Evolutionary conservation across 768 basidiomycete genomes (phyloP).

Genomic region (Chiua virens): DNA sequence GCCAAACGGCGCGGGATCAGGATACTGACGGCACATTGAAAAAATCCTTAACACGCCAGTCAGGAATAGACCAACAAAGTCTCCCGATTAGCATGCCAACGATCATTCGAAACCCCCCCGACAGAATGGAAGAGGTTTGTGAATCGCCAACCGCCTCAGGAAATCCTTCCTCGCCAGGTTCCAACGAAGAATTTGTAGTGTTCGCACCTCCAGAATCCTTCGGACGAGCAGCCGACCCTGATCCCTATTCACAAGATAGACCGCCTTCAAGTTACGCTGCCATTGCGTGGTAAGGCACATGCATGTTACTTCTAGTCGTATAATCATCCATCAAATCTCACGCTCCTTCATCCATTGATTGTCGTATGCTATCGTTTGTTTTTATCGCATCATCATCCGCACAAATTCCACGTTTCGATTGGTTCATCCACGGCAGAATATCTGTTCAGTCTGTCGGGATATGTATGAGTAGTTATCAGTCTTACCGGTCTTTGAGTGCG

Average conservation of each 20-base stretch:
- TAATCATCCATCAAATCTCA: not conserved
- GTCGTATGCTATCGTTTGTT: not conserved
- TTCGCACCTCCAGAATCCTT: not conserved
- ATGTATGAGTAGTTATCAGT: conserved; percentile 2
- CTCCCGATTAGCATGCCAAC: not conserved
- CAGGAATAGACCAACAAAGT: conserved; percentile 11
- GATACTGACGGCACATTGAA: conserved; percentile 48
- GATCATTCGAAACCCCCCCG: not conserved
- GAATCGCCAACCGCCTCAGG: not conserved
- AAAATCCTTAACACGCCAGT: conserved; percentile 28
- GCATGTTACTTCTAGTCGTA: not conserved
- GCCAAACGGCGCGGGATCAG: conserved; percentile 50
- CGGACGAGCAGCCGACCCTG: not conserved
- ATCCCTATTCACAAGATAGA: not conserved
- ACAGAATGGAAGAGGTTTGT: conserved; percentile 10
- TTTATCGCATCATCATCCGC: conserved; percentile 2
- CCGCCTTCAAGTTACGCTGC: conserved; percentile 11
- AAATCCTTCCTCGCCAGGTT: not conserved
- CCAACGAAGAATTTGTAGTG: conserved; percentile 7
- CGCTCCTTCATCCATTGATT: not conserved
- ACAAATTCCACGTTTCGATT: not conserved
- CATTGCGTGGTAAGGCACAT: conserved; percentile 6
- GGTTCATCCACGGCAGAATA: not conserved
- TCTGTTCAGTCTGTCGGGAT: not conserved
- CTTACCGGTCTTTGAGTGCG: not conserved